Conservation (phyloP, 495 filamentous ascomycete species). For the Penicillium samsonianum region DNA sequence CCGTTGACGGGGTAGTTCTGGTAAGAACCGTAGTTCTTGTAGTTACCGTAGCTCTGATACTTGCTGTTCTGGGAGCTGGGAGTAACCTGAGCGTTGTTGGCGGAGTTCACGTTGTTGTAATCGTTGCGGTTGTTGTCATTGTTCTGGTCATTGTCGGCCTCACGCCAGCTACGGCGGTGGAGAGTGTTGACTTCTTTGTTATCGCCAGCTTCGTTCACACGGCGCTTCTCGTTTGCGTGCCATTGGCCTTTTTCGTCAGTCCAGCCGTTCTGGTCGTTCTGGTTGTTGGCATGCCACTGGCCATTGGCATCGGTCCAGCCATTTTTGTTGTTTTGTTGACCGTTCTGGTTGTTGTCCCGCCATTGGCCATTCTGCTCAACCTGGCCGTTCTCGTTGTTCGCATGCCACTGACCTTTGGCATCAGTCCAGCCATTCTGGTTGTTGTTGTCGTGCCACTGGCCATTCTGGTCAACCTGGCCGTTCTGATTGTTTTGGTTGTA, state of each 20-base stretch:
- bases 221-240: constrained; percentile 23
- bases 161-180: constrained; percentile 15
- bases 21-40: constrained; percentile 17
- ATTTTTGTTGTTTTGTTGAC: neutral
- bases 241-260: constrained; percentile 25
- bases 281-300: constrained; percentile 20
- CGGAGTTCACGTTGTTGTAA: constrained; percentile 6
- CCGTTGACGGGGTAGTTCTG: constrained; percentile 9
- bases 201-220: constrained; percentile 2
- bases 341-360: constrained; percentile 8
- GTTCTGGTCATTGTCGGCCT: constrained; percentile 13
- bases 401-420: constrained; percentile 21
- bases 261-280: constrained; percentile 20
- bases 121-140: constrained; percentile 15
- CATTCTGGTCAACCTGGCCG: constrained; percentile 11
- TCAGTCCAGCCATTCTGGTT: constrained; percentile 19
- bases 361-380: constrained; percentile 16
- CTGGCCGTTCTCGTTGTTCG: constrained; percentile 16
- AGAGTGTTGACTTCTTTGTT: neutral
- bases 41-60: constrained; percentile 13
- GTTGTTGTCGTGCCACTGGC: constrained; percentile 16
- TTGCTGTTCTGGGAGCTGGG: constrained; percentile 5
- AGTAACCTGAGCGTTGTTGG: constrained; percentile 12
- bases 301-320: constrained; percentile 23
- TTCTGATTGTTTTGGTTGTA: constrained; percentile 14